A percentile compares a stretch with the other conserved stretches of the same genome.
phyloP scores from a whole-genome alignment of 208 protist genomes.

The Leishmania tarentolae region DNA sequence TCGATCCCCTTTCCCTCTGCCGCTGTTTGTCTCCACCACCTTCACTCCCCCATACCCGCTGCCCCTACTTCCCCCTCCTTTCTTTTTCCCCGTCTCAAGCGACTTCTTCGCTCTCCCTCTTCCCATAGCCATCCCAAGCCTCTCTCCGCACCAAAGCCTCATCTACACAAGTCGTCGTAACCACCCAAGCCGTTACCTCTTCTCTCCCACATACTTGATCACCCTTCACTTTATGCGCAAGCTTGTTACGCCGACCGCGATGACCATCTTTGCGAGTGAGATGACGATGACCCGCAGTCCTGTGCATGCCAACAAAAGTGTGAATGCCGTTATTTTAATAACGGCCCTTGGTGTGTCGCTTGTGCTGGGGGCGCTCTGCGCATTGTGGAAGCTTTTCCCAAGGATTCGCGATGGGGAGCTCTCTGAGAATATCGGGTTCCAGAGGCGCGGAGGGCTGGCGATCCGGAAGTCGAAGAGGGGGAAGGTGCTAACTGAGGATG shows the following conservation, averaged over 20 bases:
- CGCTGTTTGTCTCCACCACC: background rate
- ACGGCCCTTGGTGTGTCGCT: conserved; percentile 42
- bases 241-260: conserved; percentile 2
- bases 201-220: background rate
- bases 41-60: background rate
- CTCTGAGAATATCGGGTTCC: conserved; percentile 35
- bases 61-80: background rate
- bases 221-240: conserved; percentile 13
- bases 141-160: too few relatives aligned
- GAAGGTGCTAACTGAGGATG: conserved; percentile 15
- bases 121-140: background rate
- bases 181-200: background rate
- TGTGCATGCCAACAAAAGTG: conserved; percentile 12
- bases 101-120: background rate
- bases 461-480: conserved; percentile 37
- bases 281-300: conserved; percentile 16
- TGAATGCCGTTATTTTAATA: conserved; percentile 37
- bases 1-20: background rate
- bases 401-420: conserved; percentile 42
- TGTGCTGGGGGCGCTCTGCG: conserved; percentile 15
- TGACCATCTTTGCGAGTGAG: background rate
- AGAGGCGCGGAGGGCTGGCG: conserved; percentile 44
- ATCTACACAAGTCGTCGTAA: background rate
- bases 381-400: conserved; percentile 32
- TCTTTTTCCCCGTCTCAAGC: background rate